Percentiles rank a stretch among this genome's conserved stretches.
These are phyloP conservation scores for Hypoxylon subgilvum DNA, from an alignment of 495 filamentous ascomycete species.

Conservation along the genomic window DNA sequence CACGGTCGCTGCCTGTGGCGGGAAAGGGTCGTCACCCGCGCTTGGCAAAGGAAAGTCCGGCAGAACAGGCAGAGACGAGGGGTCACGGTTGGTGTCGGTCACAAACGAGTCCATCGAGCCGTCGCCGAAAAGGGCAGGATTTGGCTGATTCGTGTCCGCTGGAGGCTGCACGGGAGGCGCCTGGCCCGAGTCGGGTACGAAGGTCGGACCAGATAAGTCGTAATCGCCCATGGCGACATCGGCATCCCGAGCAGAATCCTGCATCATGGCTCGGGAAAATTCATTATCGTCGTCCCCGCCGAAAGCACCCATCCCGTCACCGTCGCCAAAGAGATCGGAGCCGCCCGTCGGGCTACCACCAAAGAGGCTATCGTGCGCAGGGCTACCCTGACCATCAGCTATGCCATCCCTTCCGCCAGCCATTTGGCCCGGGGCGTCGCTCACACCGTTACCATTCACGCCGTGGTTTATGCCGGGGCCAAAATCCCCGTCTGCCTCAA, in stretches of 20 bases:
- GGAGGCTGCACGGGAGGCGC: slow-evolving; percentile 27
- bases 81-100: slow-evolving; percentile 12
- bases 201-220: slow-evolving; percentile 31
- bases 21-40: slow-evolving; percentile 18
- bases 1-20: background rate
- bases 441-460: slow-evolving; percentile 27
- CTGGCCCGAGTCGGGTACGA: slow-evolving; percentile 30
- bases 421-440: slow-evolving; percentile 28
- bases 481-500: slow-evolving; percentile 20
- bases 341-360: slow-evolving; percentile 60
- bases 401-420: slow-evolving; percentile 36
- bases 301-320: slow-evolving; percentile 66
- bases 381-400: slow-evolving; percentile 63
- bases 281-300: slow-evolving; percentile 84
- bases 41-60: slow-evolving; percentile 19
- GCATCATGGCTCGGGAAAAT: slow-evolving; percentile 79
- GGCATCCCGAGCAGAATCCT: slow-evolving; percentile 47
- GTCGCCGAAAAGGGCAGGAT: slow-evolving; percentile 19
- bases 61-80: slow-evolving; percentile 26
- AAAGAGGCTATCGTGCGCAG: slow-evolving; percentile 77
- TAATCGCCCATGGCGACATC: slow-evolving; percentile 50
- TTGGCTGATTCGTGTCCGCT: slow-evolving; percentile 9
- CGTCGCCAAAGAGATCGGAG: slow-evolving; percentile 65
- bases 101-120: slow-evolving; percentile 20
- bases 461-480: slow-evolving; percentile 8